A percentile compares a stretch with the other conserved stretches of the same genome.
These are phyloP conservation scores for Bacterosira constricta DNA, from an alignment of 108 stramenopile species.

Conservation along the genomic window DNA sequence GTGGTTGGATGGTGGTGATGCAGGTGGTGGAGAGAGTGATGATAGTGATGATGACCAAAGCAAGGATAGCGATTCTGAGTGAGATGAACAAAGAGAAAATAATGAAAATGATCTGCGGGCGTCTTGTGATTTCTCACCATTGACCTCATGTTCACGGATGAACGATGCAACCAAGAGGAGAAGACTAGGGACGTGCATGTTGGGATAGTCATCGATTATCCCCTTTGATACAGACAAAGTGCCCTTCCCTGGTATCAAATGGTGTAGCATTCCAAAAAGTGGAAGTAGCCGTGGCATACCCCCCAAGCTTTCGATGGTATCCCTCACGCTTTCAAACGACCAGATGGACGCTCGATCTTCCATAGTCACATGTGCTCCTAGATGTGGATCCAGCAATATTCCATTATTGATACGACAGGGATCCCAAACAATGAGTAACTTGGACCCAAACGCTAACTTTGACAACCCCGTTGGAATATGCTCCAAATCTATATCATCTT, in stretches of 20 bases:
- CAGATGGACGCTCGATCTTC: constrained; percentile 44
- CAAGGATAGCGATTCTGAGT: too few relatives aligned
- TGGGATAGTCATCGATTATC: constrained; percentile 1
- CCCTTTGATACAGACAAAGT: constrained; percentile 5
- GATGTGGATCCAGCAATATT: constrained; percentile 62
- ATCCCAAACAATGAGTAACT: constrained; percentile 77
- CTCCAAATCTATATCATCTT: constrained; percentile 23
- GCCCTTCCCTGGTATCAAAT: constrained; percentile 22
- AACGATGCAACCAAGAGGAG: constrained; percentile 63
- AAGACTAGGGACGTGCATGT: constrained; percentile 46
- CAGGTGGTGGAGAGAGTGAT: too few relatives aligned
- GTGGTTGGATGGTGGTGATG: too few relatives aligned
- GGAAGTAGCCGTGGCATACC: constrained; percentile 74
- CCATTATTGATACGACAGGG: constrained; percentile 49
- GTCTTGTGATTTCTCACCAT: too few relatives aligned
- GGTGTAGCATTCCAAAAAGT: constrained; percentile 36
- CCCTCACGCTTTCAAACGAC: constrained; percentile 58
- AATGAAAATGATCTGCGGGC: too few relatives aligned
- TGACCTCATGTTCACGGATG: constrained; percentile 69
- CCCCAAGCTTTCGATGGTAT: constrained; percentile 67
- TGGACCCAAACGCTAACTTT: constrained; percentile 53
- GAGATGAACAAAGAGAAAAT: too few relatives aligned
- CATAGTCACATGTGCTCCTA: constrained; percentile 53
- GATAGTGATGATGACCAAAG: too few relatives aligned
- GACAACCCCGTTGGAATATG: constrained; percentile 33